Evolutionary conservation across 768 basidiomycete species (phyloP), one percentile per base, ranked within the genome.

Genomic region (Amanita subjunquillea): DNA sequence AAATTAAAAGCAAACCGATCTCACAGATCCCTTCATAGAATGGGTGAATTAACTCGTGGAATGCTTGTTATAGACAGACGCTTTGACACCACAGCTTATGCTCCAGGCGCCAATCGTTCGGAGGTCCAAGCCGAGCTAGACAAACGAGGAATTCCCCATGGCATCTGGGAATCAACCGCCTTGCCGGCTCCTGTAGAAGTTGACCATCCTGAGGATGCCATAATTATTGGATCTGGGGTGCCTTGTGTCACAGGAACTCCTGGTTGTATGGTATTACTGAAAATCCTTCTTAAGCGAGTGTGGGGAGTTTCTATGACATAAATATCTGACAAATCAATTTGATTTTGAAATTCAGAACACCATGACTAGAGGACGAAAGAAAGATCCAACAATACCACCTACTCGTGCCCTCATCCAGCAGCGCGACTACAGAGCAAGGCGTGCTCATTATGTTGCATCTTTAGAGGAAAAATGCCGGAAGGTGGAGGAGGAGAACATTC

Each of bases 51-150:
- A 17, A 92, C 90, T 5, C 75, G 89, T 29, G 91, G 91, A 9
- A 91, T 93, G 87, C 73, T 91, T 55, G 87, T 94, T 1, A 78
- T 88, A 9, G 91, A 95, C 64, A 71, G 87, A 56, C 75, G 91
- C 40, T 75, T 73, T 7, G 86, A 85, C 48, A 66, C 70, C 47
- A 73, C 76, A n/a, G 82, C 77, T 1, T 84, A 87, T 63, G 73
- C 78, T 1, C 77, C 79, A 1, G 85, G 85, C 6, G 69, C 70
- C 12, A 88, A 83, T 62, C 80, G 87, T 40, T 79, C 81, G 5
- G 64, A 77, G 54, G 75, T 81, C 1, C 85, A 87, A 57, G 72
- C 72, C 29, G 68, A 73, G 56, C 65, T 82, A 23, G 75, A 78
- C 54, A 65, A 59, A 51, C 62, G 59, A 55, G 60, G 59, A 44